Evolutionary conservation across 306 rosid species (phyloP).

Genomic region (Vachellia pachyceras): DNA sequence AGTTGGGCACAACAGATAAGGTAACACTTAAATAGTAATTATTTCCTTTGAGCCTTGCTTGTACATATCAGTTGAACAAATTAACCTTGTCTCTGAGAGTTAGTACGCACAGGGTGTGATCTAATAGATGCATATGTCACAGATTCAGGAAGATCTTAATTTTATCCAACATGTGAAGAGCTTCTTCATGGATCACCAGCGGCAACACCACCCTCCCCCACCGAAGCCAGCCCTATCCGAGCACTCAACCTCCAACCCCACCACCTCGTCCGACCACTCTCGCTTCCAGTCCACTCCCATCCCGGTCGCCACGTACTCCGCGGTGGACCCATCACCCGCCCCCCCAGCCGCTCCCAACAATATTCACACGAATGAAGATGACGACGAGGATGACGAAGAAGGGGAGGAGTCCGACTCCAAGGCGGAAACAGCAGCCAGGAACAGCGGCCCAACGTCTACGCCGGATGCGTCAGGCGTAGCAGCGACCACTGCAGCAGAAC

Average conservation of each 20-base stretch:
- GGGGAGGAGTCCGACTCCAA: slow-evolving; percentile 56
- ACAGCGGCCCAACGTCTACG: not conserved
- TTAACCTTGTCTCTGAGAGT: not conserved
- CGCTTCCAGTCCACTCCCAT: slow-evolving; percentile 9
- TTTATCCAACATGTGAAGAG: slow-evolving; percentile 73
- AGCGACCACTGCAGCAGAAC: slow-evolving; percentile 35
- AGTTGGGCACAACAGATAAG: slow-evolving; percentile 80
- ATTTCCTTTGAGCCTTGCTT: not conserved
- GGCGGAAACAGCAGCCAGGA: slow-evolving; percentile 52
- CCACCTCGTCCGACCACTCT: slow-evolving; percentile 52
- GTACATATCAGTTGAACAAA: not conserved
- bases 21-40: slow-evolving; percentile 34
- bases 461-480: slow-evolving; percentile 15
- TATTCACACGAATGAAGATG: slow-evolving; percentile 51
- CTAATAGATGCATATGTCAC: not conserved
- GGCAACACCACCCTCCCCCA: slow-evolving; percentile 47
- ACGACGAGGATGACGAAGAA: slow-evolving; percentile 49
- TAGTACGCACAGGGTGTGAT: not conserved
- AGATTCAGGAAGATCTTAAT: slow-evolving; percentile 77
- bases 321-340: slow-evolving; percentile 32
- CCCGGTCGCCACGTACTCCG: slow-evolving; percentile 1
- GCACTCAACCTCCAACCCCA: slow-evolving; percentile 89
- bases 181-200: slow-evolving; percentile 61
- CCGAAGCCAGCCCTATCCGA: slow-evolving; percentile 87
- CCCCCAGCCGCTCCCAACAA: slow-evolving; percentile 14